phyloP scores from a whole-genome alignment of 1,139 yeast species.

The Hyphopichia burtonii region DNA sequence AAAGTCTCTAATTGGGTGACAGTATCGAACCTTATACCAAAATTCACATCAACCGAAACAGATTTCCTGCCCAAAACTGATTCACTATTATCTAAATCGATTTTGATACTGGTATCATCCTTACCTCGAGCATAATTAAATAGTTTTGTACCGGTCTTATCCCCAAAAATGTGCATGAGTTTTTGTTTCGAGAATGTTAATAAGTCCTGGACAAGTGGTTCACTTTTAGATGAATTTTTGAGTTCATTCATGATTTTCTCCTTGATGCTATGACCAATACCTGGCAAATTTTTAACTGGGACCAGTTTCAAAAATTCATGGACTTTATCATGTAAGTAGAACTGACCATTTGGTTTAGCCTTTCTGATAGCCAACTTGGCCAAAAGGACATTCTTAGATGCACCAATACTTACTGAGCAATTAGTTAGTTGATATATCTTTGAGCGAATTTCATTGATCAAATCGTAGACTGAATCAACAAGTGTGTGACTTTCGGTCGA shows the following conservation, averaged over 20 bases:
- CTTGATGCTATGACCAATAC: conserved; percentile 66
- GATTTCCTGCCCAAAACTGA: conserved; percentile 60
- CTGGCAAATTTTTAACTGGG: conserved; percentile 69
- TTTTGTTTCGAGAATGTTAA: conserved; percentile 28
- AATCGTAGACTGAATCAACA: conserved; percentile 10
- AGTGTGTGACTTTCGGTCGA: background rate
- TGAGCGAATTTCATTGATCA: conserved; percentile 42
- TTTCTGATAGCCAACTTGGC: conserved; percentile 73
- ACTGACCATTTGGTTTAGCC: conserved; percentile 81
- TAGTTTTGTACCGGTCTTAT: conserved; percentile 66
- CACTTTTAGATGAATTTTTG: conserved; percentile 5
- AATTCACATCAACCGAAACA: conserved; percentile 85
- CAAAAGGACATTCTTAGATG: conserved; percentile 64
- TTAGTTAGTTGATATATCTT: conserved; percentile 47
- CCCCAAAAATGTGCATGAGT: conserved; percentile 56
- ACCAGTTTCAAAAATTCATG: conserved; percentile 40
- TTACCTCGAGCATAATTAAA: conserved; percentile 62
- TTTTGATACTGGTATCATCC: conserved; percentile 59
- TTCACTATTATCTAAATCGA: conserved; percentile 44
- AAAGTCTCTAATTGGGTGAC: conserved; percentile 64
- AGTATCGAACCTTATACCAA: conserved; percentile 77
- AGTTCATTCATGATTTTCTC: conserved; percentile 34
- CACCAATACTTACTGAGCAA: conserved; percentile 79
- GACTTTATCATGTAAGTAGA: conserved; percentile 29
- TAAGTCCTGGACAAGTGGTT: conserved; percentile 31